phyloP scores from a whole-genome alignment of 108 stramenopile genomes.

The Pseudonitzschia multistriata region DNA sequence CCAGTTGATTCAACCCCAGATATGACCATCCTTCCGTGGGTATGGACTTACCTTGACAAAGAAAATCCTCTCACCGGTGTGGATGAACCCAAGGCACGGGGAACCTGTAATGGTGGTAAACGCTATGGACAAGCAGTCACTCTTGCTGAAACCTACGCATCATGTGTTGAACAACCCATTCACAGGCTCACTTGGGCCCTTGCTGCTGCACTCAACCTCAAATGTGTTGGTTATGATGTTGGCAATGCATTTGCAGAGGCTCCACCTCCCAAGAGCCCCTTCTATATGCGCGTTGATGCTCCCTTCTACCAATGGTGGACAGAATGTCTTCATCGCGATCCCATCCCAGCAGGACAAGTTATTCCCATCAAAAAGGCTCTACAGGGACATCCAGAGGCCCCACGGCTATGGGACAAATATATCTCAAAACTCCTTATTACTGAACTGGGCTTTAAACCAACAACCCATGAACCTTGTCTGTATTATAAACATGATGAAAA shows the following conservation, averaged over 20 bases:
- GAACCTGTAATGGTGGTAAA: slow-evolving; percentile 23
- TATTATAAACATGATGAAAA: background rate
- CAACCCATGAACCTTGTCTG: slow-evolving; percentile 27
- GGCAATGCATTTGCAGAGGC: slow-evolving; percentile 38
- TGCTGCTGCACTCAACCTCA: slow-evolving; percentile 18
- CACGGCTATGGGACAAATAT: background rate
- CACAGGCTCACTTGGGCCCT: slow-evolving; percentile 30
- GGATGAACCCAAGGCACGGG: background rate
- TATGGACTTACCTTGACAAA: slow-evolving; percentile 20
- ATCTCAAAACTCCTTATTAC: slow-evolving; percentile 8
- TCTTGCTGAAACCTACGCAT: slow-evolving; percentile 16
- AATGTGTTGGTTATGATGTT: slow-evolving; percentile 34
- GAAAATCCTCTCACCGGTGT: background rate
- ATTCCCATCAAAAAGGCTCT: no score
- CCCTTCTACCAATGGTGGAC: slow-evolving; percentile 37
- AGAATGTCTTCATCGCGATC: background rate
- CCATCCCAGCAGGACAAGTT: background rate
- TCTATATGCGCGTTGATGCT: slow-evolving; percentile 31
- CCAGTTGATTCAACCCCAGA: background rate
- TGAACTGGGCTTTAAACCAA: slow-evolving; percentile 25
- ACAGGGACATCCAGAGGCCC: no score
- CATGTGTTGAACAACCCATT: slow-evolving; percentile 36
- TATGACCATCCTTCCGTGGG: slow-evolving; percentile 7
- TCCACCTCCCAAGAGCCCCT: slow-evolving; percentile 27
- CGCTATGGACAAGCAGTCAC: slow-evolving; percentile 1